Conservation (phyloP, 768 basidiomycete genomes). For the Exsudoporus frostii region DNA sequence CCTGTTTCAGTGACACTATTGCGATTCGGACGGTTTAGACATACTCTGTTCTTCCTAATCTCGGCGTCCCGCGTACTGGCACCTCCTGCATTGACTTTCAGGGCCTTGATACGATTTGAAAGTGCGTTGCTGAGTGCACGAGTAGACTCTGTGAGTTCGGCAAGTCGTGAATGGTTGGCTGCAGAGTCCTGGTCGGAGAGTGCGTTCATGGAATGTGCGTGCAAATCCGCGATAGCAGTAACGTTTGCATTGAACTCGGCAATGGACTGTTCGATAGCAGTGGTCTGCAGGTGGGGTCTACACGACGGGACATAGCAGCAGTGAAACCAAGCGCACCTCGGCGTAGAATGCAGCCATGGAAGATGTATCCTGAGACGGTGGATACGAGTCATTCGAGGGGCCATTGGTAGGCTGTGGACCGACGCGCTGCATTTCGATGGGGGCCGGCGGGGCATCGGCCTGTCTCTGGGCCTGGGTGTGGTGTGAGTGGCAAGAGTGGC, state of each 20-base stretch:
- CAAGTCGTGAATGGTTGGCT: constrained; percentile 45
- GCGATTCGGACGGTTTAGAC: background rate
- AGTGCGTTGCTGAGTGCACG: constrained; percentile 54
- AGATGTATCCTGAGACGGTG: constrained; percentile 15
- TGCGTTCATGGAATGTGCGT: constrained; percentile 48
- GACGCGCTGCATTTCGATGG: constrained; percentile 28
- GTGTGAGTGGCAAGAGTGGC: constrained; percentile 23
- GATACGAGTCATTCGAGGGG: constrained; percentile 2
- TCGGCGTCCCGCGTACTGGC: constrained; percentile 41
- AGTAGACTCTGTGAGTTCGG: constrained; percentile 58
- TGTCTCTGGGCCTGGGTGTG: constrained; percentile 52
- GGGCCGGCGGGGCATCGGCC: constrained; percentile 28
- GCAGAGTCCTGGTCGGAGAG: constrained; percentile 45
- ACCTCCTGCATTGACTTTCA: constrained; percentile 41
- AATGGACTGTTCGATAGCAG: constrained; percentile 47
- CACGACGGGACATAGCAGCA: background rate
- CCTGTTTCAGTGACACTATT: background rate
- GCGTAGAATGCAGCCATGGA: constrained; percentile 34
- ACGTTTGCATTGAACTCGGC: constrained; percentile 45
- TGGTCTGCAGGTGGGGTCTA: constrained; percentile 34
- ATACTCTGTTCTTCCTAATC: constrained; percentile 40
- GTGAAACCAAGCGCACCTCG: constrained; percentile 19
- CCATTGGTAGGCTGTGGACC: constrained; percentile 4
- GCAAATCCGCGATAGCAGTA: constrained; percentile 44
- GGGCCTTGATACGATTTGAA: constrained; percentile 55